Evolutionary conservation across 1,284 basidiomycete species (phyloP), one percentile per base, ranked within the genome.

Genomic region (Ustilago trichophora): DNA sequence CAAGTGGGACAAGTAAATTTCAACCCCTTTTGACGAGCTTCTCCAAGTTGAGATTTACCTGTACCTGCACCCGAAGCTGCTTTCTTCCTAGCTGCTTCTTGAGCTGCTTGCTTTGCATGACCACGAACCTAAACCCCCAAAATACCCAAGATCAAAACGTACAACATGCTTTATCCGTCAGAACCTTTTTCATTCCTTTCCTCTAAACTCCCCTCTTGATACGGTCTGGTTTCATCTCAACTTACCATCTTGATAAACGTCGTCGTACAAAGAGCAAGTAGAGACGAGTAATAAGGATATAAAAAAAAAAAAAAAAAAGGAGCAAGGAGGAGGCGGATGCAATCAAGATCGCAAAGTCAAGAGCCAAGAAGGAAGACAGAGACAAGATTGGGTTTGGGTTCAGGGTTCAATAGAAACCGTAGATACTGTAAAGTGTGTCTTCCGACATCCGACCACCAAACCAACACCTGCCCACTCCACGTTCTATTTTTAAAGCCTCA

Each of bases 1-100:
- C 63, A 66, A 9, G 32, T 56, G 15, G 63, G 63, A 36, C 63
- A 66, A n/a, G 55, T 59, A 19, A 66, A 59, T 44, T 66, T 66
- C 9, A 66, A 27, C 0, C 63, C 63, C 22, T 58, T 59, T n/a
- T 44, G 37, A 13, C 63, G 25, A 0, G 63, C 63, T 32, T 66
- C 63, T 18, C 63, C 63, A 3, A 66, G 34, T 18, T 66, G 63
- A 15, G 56, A 59, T 24, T 66, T 66, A 15, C 63, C 63, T 15
- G 25, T 29, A 16, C 55, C 56, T 24, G 35, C 35, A 4, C 31
- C 41, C 6, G 47, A 50, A 5, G 34, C 56, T 10, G 46, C 46
- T 35, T 52, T 66, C 48, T 66, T 66, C 22, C 34, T 43, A 18
- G 63, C 63, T 16, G 63, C 63, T 46, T 58, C 55, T 38, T 58